These are phyloP conservation scores for Primulina huaijiensis DNA, from an alignment of 257 asterid genomes.

Conservation along the genomic window DNA sequence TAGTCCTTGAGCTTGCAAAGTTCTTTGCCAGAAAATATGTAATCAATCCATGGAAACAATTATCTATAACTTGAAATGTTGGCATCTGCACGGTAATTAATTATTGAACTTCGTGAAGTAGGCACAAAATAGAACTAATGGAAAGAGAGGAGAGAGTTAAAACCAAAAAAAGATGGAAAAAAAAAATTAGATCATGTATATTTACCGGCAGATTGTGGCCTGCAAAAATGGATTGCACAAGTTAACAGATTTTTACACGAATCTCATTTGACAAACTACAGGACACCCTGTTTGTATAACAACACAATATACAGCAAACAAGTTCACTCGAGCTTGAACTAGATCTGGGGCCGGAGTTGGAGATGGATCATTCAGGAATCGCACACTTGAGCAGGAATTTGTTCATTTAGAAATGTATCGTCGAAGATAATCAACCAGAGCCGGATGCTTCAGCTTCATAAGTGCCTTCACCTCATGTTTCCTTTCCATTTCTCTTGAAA, in stretches of 20 bases:
- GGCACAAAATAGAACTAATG: too few species aligned
- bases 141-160: too few species aligned
- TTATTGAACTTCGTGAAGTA: too few species aligned
- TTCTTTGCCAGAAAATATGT: too few species aligned
- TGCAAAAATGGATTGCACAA: slow-evolving; percentile 30
- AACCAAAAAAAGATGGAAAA: too few species aligned
- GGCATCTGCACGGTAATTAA: too few species aligned
- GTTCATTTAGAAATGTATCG: slow-evolving; percentile 50
- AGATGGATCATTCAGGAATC: slow-evolving; percentile 8
- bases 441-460: slow-evolving; percentile 96
- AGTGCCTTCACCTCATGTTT: slow-evolving; percentile 93
- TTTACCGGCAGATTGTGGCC: slow-evolving; percentile 20
- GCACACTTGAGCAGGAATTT: background rate
- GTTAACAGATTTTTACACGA: slow-evolving; percentile 22
- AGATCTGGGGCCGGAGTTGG: slow-evolving; percentile 1
- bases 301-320: slow-evolving; percentile 26
- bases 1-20: too few species aligned
- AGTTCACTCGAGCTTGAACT: background rate
- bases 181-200: background rate
- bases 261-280: slow-evolving; percentile 29
- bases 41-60: too few species aligned
- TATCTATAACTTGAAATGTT: too few species aligned
- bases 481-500: slow-evolving; percentile 92
- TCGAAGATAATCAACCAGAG: slow-evolving; percentile 84
- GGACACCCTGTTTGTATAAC: slow-evolving; percentile 33